phyloP scores from a whole-genome alignment of 805 yeast genomes.

The Cephaloascus albidus region DNA sequence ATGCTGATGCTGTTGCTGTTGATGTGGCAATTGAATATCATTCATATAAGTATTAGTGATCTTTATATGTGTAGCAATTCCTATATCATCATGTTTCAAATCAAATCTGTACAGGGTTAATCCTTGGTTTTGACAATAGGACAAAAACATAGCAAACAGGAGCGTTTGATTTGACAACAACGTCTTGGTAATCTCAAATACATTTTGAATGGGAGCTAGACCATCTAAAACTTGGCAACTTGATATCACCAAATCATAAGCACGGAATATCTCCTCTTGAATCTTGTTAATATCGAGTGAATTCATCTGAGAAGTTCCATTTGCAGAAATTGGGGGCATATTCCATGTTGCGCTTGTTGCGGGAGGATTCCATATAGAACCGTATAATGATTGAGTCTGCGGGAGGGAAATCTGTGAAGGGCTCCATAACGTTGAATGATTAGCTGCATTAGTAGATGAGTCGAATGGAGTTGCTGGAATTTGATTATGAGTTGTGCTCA shows the following conservation, averaged over 20 bases:
- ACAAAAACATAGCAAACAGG: constrained; percentile 22
- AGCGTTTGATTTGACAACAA: constrained; percentile 17
- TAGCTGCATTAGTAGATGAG: background rate
- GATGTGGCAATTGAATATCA: no score
- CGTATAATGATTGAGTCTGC: constrained; percentile 4
- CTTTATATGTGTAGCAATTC: constrained; percentile 33
- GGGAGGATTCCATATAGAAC: constrained; percentile 12
- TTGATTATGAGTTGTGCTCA: background rate
- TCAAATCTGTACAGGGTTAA: constrained; percentile 26
- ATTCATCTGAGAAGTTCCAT: constrained; percentile 4
- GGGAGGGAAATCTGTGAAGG: background rate
- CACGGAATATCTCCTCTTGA: constrained; percentile 31
- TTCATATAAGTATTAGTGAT: constrained; percentile 6
- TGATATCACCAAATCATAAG: constrained; percentile 23
- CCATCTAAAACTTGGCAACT: constrained; percentile 26
- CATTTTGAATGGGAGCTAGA: constrained; percentile 20
- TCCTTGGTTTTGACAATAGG: constrained; percentile 14
- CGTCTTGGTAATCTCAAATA: constrained; percentile 21
- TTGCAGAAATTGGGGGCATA: constrained; percentile 1
- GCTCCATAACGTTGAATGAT: background rate
- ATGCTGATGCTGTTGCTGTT: no score
- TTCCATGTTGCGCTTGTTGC: constrained; percentile 2
- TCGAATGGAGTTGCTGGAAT: background rate
- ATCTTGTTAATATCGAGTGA: constrained; percentile 20
- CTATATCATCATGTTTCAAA: constrained; percentile 33